A percentile compares a stretch with the other conserved stretches of the same genome.
phyloP scores from a whole-genome alignment of 441 rosid species.

The Brassica balearica region DNA sequence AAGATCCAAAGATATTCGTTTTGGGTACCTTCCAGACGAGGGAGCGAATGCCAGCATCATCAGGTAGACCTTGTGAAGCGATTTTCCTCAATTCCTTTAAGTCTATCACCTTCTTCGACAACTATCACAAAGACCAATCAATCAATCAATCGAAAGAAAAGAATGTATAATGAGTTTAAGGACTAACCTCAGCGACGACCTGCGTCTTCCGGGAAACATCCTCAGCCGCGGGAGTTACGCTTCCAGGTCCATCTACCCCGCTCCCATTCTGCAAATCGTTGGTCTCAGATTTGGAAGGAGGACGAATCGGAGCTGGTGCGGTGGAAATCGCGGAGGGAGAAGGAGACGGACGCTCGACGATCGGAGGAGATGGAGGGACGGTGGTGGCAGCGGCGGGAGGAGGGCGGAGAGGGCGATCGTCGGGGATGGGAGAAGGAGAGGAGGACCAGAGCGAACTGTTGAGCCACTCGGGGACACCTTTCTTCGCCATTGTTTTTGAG shows the following conservation, averaged over 20 bases:
- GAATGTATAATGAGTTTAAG: neutral
- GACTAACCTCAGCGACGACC: slow-evolving; percentile 74
- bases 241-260: slow-evolving; percentile 38
- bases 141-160: neutral
- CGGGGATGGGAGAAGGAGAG: slow-evolving; percentile 48
- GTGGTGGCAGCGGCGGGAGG: slow-evolving; percentile 39
- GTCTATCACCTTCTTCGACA: slow-evolving; percentile 87
- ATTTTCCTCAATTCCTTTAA: slow-evolving; percentile 78
- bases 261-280: slow-evolving; percentile 47
- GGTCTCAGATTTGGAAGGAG: slow-evolving; percentile 53
- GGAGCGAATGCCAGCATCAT: slow-evolving; percentile 74
- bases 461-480: slow-evolving; percentile 95
- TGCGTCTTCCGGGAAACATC: slow-evolving; percentile 79
- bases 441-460: slow-evolving; percentile 94
- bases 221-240: slow-evolving; percentile 50
- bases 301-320: slow-evolving; percentile 50
- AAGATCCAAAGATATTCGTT: neutral
- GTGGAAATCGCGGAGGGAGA: slow-evolving; percentile 33
- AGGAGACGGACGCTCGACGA: slow-evolving; percentile 44
- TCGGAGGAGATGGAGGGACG: slow-evolving; percentile 39
- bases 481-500: slow-evolving; percentile 65
- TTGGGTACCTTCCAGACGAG: slow-evolving; percentile 17
- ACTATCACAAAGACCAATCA: slow-evolving; percentile 45
- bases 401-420: slow-evolving; percentile 52
- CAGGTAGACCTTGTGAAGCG: slow-evolving; percentile 83